Conservation (phyloP, 2,329 filamentous ascomycete species). For the Ceratocystis papillata region DNA sequence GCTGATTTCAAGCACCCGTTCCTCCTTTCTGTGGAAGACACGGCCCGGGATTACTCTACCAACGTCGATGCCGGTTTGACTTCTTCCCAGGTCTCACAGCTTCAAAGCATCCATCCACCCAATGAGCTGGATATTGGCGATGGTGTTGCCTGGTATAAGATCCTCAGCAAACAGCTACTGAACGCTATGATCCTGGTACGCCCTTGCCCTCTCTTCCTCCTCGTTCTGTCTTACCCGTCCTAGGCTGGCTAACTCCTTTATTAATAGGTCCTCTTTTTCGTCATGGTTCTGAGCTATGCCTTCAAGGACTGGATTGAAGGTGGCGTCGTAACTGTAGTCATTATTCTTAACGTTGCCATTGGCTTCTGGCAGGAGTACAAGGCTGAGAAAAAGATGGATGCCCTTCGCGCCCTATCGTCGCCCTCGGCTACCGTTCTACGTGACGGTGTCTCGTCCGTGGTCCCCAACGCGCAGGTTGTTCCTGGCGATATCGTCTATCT, state of each 20-base stretch:
- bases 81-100: constrained; percentile 46
- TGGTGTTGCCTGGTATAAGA: constrained; percentile 59
- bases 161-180: constrained; percentile 59
- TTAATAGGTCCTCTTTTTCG: constrained; percentile 60
- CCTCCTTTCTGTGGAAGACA: constrained; percentile 50
- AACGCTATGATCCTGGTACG: constrained; percentile 67
- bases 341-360: constrained; percentile 57
- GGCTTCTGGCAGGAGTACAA: constrained; percentile 56
- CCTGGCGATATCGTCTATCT: constrained; percentile 60
- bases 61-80: constrained; percentile 58
- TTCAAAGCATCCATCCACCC: constrained; percentile 49
- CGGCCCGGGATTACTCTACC: constrained; percentile 51
- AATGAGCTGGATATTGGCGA: constrained; percentile 63
- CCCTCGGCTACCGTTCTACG: constrained; percentile 53
- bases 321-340: constrained; percentile 55
- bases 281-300: constrained; percentile 60
- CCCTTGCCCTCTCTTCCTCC: constrained; percentile 36
- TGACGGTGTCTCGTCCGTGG: constrained; percentile 46
- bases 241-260: background rate
- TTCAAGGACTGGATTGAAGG: constrained; percentile 58
- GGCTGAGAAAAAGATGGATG: constrained; percentile 57
- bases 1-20: constrained; percentile 42
- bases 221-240: constrained; percentile 35
- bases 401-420: constrained; percentile 49
- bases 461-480: constrained; percentile 52